phyloP scores from a whole-genome alignment of 495 filamentous ascomycete genomes.

The Staphylotrichum longicolle region DNA sequence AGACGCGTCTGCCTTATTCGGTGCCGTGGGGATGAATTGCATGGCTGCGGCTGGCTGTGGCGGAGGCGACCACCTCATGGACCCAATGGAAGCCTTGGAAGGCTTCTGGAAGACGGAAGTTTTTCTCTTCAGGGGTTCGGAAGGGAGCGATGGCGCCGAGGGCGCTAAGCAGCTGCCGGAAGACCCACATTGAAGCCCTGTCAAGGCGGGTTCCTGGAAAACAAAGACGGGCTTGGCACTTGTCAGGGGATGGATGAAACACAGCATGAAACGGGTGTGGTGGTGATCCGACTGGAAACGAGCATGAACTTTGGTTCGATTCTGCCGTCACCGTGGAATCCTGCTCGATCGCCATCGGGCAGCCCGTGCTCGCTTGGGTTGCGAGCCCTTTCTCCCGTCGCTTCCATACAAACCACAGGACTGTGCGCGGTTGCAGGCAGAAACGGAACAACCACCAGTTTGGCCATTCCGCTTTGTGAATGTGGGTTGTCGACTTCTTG shows the following conservation, averaged over 20 bases:
- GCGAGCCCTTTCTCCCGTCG: too few relatives aligned
- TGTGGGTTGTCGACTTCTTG: neutral
- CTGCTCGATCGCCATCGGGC: too few relatives aligned
- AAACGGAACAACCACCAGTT: too few relatives aligned
- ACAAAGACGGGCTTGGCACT: neutral
- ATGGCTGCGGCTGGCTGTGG: neutral
- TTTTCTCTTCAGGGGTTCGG: neutral
- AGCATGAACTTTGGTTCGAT: neutral
- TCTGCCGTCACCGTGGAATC: neutral
- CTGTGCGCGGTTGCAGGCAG: too few relatives aligned
- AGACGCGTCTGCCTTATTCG: neutral
- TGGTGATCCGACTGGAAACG: neutral
- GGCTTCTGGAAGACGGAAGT: neutral
- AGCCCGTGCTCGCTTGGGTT: too few relatives aligned
- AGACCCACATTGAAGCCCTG: too few relatives aligned
- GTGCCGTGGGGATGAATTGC: neutral
- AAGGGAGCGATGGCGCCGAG: too few relatives aligned
- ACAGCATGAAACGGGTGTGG: constrained; percentile 1
- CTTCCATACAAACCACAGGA: too few relatives aligned
- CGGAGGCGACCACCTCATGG: neutral
- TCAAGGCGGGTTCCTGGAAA: neutral
- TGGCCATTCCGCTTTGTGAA: too few relatives aligned
- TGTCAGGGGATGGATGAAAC: constrained; percentile 8
- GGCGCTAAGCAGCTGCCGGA: too few relatives aligned
- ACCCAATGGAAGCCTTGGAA: neutral